Conservation (phyloP, 495 filamentous ascomycete genomes). For the Glutinoglossum americanum region DNA sequence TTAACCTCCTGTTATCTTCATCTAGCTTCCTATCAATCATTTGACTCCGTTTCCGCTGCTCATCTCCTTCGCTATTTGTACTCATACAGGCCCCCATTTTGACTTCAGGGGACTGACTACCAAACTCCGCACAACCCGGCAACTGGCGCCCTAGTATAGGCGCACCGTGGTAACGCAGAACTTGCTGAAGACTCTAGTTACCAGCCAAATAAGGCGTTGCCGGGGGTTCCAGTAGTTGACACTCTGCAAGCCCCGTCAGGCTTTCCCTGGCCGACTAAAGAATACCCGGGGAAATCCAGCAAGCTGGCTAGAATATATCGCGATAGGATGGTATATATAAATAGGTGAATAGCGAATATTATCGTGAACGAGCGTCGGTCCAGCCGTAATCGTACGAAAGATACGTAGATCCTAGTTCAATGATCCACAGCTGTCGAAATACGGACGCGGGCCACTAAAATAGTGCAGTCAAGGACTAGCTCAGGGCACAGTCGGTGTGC, state of each 20-base stretch:
- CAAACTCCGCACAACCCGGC: background rate
- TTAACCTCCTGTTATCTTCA: conserved; percentile 74
- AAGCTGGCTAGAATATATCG: background rate
- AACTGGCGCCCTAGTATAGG: background rate
- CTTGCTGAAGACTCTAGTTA: background rate
- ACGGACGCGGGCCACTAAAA: too few species aligned
- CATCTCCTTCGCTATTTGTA: conserved; percentile 54
- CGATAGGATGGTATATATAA: background rate
- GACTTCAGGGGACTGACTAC: conserved; percentile 1
- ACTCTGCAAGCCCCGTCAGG: background rate
- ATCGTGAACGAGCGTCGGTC: conserved; percentile 1
- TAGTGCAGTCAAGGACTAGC: background rate
- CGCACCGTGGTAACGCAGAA: background rate
- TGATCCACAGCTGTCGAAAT: background rate
- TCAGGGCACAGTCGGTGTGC: background rate
- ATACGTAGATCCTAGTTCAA: background rate
- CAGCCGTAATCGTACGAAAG: background rate
- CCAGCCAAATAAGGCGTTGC: background rate
- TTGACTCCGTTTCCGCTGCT: conserved; percentile 86
- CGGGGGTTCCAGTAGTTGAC: background rate
- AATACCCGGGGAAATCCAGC: background rate
- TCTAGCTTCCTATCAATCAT: conserved; percentile 81
- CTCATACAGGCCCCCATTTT: conserved; percentile 87
- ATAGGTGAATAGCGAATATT: background rate
- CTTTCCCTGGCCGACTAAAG: background rate